A percentile compares a stretch with the other conserved stretches of the same genome.
phyloP scores from a whole-genome alignment of 768 basidiomycete species.

The Pisolithus albus region DNA sequence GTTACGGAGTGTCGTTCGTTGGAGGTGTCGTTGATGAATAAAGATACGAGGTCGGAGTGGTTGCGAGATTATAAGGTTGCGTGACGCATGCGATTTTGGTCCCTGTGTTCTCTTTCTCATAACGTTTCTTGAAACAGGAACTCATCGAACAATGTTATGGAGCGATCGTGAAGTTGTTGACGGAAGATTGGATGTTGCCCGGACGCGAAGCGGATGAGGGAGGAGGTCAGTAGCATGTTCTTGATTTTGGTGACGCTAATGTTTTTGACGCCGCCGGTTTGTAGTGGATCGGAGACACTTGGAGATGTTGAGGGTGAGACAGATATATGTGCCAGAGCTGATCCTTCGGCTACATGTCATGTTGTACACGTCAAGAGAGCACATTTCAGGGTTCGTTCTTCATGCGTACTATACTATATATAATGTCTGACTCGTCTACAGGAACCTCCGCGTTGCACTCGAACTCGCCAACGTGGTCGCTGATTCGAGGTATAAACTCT shows the following conservation, averaged over 20 bases:
- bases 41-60: constrained; percentile 56
- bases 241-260: background rate
- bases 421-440: constrained; percentile 23
- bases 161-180: constrained; percentile 63
- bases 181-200: constrained; percentile 67
- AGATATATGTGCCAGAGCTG: constrained; percentile 85
- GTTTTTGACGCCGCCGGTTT: background rate
- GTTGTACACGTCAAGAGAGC: constrained; percentile 54
- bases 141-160: constrained; percentile 60
- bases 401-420: background rate
- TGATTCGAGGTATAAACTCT: constrained; percentile 78
- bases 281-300: constrained; percentile 47
- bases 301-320: constrained; percentile 76
- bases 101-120: background rate
- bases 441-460: constrained; percentile 71
- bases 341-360: constrained; percentile 77
- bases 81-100: background rate
- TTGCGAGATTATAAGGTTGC: constrained; percentile 55
- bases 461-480: constrained; percentile 80
- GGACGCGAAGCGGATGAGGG: constrained; percentile 42
- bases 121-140: constrained; percentile 27
- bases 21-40: constrained; percentile 50
- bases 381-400: constrained; percentile 63
- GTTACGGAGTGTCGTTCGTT: constrained; percentile 56
- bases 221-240: constrained; percentile 20